Evolutionary conservation across 768 basidiomycete species (phyloP).

Genomic region (Lenzites betulinus): DNA sequence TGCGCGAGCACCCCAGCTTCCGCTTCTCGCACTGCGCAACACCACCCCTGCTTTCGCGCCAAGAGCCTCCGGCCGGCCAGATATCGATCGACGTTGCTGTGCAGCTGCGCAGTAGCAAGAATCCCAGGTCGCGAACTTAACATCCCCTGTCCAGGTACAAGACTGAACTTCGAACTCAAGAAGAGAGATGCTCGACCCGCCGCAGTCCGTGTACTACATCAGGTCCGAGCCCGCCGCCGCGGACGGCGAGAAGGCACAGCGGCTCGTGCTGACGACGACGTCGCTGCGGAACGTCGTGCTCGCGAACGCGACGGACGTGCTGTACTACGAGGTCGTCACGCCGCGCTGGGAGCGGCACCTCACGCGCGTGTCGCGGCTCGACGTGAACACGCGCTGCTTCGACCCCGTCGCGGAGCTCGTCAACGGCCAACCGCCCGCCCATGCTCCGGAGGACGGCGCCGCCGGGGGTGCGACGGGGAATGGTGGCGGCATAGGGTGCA

Average conservation of each 20-base stretch:
- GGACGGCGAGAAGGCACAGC: slow-evolving; percentile 10
- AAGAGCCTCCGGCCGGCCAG: background rate
- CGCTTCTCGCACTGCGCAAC: background rate
- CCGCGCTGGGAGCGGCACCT: slow-evolving; percentile 38
- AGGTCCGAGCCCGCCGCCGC: background rate
- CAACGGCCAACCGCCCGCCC: slow-evolving; percentile 24
- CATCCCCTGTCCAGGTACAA: too few relatives aligned
- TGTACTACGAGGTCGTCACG: slow-evolving; percentile 45
- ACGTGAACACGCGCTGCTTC: slow-evolving; percentile 33
- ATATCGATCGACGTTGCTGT: background rate
- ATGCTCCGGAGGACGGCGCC: too few relatives aligned
- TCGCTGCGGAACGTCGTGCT: slow-evolving; percentile 40
- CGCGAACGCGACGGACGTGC: slow-evolving; percentile 39
- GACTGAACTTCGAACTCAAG: background rate
- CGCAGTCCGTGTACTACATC: slow-evolving; percentile 21
- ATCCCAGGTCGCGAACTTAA: too few relatives aligned
- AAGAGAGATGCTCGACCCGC: background rate
- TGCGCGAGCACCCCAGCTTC: background rate
- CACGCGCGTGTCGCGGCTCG: slow-evolving; percentile 39
- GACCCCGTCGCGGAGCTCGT: slow-evolving; percentile 35
- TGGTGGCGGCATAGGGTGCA: slow-evolving; percentile 22
- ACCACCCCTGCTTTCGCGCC: background rate
- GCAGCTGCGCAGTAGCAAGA: background rate
- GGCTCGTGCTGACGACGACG: slow-evolving; percentile 42
- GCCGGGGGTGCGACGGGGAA: slow-evolving; percentile 15